phyloP scores from a whole-genome alignment of 75 land plant species.

The Picea glauca region DNA sequence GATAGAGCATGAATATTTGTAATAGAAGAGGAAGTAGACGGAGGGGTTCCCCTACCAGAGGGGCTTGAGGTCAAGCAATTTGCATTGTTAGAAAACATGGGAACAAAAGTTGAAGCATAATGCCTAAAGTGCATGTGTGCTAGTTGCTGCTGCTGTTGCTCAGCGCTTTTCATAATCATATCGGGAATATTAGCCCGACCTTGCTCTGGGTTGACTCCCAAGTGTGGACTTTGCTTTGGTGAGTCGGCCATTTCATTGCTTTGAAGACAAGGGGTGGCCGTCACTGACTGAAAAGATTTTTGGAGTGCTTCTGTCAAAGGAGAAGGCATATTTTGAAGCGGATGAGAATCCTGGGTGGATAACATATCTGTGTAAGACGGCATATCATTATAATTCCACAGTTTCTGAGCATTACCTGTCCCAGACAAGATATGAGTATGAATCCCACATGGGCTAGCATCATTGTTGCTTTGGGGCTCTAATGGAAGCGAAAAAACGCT shows the following conservation, averaged over 20 bases:
- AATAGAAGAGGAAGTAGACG: slow-evolving; percentile 48
- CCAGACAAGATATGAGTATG: not conserved
- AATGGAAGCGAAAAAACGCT: not conserved
- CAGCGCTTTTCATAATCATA: not conserved
- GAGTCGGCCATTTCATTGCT: not conserved
- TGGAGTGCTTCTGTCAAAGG: not conserved
- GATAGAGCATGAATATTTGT: not conserved
- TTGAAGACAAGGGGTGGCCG: too few species aligned
- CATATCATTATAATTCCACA: not conserved
- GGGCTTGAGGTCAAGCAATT: slow-evolving; percentile 15
- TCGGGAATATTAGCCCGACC: slow-evolving; percentile 26
- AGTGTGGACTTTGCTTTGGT: not conserved
- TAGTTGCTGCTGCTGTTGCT: slow-evolving; percentile 4
- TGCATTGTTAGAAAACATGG: not conserved
- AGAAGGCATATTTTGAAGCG: not conserved
- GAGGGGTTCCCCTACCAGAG: slow-evolving; percentile 74
- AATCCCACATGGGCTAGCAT: not conserved
- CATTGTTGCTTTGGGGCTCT: not conserved
- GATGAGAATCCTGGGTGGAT: slow-evolving; percentile 2
- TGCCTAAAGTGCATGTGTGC: slow-evolving; percentile 22
- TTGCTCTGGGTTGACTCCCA: not conserved
- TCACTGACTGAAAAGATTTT: not conserved
- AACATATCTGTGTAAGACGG: not conserved
- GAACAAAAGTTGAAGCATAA: not conserved
- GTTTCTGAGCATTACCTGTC: not conserved